A percentile compares a stretch with the other conserved stretches of the same genome.
Evolutionary conservation across 139 green algal species (phyloP).

Genomic region (Nannochloris sp.): DNA sequence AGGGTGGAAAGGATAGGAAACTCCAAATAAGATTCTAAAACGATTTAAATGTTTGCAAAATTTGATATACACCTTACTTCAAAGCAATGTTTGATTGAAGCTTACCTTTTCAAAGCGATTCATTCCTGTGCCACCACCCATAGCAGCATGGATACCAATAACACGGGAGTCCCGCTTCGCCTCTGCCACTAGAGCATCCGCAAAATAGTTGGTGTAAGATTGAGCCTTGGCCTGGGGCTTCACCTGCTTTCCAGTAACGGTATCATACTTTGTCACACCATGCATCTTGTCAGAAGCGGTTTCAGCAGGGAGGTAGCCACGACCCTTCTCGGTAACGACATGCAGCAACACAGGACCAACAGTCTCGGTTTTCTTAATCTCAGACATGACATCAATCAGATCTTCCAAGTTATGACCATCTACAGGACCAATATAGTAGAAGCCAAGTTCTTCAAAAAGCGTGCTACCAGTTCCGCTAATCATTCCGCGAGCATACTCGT

Average conservation of each 20-base stretch:
- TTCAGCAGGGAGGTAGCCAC: constrained; percentile 90
- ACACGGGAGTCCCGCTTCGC: constrained; percentile 83
- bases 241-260: constrained; percentile 82
- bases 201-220: constrained; percentile 98
- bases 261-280: constrained; percentile 96
- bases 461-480: constrained; percentile 88
- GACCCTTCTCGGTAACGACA: constrained; percentile 95
- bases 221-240: constrained; percentile 62
- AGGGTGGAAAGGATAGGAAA: too few species aligned
- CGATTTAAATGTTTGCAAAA: too few species aligned
- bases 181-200: constrained; percentile 91
- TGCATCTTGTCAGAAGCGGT: constrained; percentile 94
- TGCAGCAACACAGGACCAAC: constrained; percentile 95
- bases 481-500: constrained; percentile 99
- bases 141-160: constrained; percentile 94
- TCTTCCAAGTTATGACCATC: constrained; percentile 95
- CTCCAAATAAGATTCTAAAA: background rate
- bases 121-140: constrained; percentile 96
- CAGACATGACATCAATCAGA: constrained; percentile 77
- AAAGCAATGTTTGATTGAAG: too few species aligned
- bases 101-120: constrained; percentile 56
- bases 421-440: constrained; percentile 99
- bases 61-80: too few species aligned
- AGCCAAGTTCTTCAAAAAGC: constrained; percentile 97
- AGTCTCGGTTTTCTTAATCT: constrained; percentile 89